phyloP scores from a whole-genome alignment of 352 stramenopile genomes.

The Aphanomyces euteiches region DNA sequence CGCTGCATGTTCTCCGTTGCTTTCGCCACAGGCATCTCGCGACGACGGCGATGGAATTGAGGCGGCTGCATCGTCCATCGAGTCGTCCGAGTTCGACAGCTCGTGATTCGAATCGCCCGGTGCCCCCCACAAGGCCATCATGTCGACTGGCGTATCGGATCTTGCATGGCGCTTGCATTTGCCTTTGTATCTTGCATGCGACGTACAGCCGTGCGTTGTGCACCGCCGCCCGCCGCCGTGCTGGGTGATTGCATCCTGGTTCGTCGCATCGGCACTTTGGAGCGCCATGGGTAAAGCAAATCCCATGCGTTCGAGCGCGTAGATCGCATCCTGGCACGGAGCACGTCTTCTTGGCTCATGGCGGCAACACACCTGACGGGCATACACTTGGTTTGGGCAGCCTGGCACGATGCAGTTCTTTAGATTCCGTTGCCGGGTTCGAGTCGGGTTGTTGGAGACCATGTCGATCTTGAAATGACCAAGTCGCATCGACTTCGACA shows the following conservation, averaged over 20 bases:
- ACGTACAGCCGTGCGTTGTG: conserved; percentile 17
- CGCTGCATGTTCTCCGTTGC: no score
- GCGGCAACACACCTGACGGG: conserved; percentile 7
- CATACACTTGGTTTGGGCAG: conserved; percentile 25
- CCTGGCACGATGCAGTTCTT: neutral
- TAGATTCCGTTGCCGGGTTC: neutral
- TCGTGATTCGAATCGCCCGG: neutral
- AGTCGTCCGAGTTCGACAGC: neutral
- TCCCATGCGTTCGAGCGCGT: neutral
- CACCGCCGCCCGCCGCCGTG: conserved; percentile 31
- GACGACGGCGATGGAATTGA: no score
- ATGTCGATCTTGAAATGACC: no score
- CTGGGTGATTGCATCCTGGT: conserved; percentile 19
- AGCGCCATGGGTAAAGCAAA: conserved; percentile 24
- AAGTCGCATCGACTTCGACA: no score
- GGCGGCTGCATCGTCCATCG: neutral
- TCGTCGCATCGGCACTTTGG: conserved; percentile 21
- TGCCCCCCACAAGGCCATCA: neutral
- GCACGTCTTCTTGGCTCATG: conserved; percentile 19
- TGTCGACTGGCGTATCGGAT: neutral
- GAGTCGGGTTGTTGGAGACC: no score
- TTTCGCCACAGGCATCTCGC: no score
- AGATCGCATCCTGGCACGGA: conserved; percentile 13
- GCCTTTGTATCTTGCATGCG: conserved; percentile 29
- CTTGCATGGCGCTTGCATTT: conserved; percentile 28